Evolutionary conservation across 495 filamentous ascomycete species (phyloP).

Genomic region (Podospora didyma): DNA sequence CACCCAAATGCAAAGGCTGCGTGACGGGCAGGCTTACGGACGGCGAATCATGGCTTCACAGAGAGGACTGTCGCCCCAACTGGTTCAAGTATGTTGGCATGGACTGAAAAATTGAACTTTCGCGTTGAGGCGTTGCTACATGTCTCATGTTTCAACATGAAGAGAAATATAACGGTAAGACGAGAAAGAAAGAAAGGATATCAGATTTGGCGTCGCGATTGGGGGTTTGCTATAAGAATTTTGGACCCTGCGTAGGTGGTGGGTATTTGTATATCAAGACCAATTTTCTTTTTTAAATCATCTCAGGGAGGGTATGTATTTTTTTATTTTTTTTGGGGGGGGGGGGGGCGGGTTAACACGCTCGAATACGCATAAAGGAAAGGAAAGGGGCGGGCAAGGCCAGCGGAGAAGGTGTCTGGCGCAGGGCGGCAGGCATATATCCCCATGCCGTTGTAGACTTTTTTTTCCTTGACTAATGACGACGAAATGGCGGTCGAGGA

Average conservation of each 20-base stretch:
- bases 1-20: slow-evolving; percentile 89
- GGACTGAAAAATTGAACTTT: slow-evolving; percentile 53
- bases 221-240: no score
- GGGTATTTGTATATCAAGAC: no score
- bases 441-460: slow-evolving; percentile 1
- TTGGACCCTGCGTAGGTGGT: no score
- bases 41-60: slow-evolving; percentile 75
- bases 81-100: slow-evolving; percentile 95
- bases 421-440: slow-evolving; percentile 4
- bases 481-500: slow-evolving; percentile 8
- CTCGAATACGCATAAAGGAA: not conserved
- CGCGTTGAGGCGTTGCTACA: no score
- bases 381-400: not conserved
- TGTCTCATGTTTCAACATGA: no score
- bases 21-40: slow-evolving; percentile 80
- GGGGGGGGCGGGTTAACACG: not conserved
- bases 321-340: not conserved
- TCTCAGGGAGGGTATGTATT: no score
- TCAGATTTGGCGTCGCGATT: no score
- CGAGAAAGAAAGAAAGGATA: no score
- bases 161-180: not conserved
- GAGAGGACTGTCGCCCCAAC: slow-evolving; percentile 91
- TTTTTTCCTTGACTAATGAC: not conserved
- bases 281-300: no score
- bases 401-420: slow-evolving; percentile 11